Evolutionary conservation across 2,329 filamentous ascomycete species (phyloP).

Genomic region (Phialophora tarda): DNA sequence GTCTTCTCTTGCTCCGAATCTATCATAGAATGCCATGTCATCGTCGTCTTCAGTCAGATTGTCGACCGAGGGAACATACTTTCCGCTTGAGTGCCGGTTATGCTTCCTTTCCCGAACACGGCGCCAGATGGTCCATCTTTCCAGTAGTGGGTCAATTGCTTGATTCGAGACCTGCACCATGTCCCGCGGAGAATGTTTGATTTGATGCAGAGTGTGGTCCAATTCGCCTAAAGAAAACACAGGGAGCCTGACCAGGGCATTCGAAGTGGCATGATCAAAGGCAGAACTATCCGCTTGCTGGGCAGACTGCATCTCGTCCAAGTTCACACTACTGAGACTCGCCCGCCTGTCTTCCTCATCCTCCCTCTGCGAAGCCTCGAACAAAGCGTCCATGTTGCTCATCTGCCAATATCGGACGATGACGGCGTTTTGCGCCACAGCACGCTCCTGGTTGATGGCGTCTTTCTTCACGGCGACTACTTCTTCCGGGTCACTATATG

Average conservation of each 20-base stretch:
- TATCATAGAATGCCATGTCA: conserved; percentile 38
- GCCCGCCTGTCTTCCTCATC: conserved; percentile 41
- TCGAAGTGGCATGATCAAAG: conserved; percentile 32
- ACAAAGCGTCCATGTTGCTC: conserved; percentile 47
- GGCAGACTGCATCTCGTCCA: conserved; percentile 24
- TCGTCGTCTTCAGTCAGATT: conserved; percentile 38
- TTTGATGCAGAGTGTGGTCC: conserved; percentile 43
- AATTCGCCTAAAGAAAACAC: conserved; percentile 45
- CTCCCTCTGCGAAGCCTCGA: conserved; percentile 47
- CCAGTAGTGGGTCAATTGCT: conserved; percentile 45
- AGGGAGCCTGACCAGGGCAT: conserved; percentile 41
- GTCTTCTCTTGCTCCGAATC: conserved; percentile 40
- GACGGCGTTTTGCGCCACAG: conserved; percentile 52
- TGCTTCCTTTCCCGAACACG: conserved; percentile 36
- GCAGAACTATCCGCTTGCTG: conserved; percentile 22
- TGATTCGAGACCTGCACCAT: conserved; percentile 48
- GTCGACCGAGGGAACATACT: conserved; percentile 37
- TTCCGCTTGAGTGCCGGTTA: conserved; percentile 24
- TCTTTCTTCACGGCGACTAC: conserved; percentile 42
- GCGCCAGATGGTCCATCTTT: conserved; percentile 41
- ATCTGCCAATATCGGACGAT: conserved; percentile 51
- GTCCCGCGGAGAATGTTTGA: conserved; percentile 47
- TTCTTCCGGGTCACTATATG: conserved; percentile 34
- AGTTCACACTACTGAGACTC: conserved; percentile 34
- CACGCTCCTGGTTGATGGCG: conserved; percentile 48